These are phyloP conservation scores for Candida patagonica DNA, from an alignment of 805 yeast species.

Conservation along the genomic window DNA sequence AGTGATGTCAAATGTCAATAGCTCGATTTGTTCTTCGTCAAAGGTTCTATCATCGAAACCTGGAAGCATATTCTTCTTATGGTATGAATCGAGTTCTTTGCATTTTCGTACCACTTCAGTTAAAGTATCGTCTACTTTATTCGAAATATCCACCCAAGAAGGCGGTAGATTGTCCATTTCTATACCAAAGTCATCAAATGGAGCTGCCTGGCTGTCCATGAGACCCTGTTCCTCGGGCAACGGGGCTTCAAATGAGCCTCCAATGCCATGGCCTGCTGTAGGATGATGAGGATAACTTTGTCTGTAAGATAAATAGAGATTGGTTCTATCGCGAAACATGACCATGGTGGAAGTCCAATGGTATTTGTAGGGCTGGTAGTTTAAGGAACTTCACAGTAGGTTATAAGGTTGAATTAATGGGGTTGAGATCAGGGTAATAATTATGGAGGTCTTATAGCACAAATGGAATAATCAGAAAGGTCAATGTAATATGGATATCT, in stretches of 20 bases:
- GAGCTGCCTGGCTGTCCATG: conserved; percentile 27
- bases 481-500: too few relatives aligned
- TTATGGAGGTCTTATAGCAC: too few relatives aligned
- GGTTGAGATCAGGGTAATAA: too few relatives aligned
- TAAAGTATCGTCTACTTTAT: conserved; percentile 59
- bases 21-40: conserved; percentile 73
- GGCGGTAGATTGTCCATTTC: conserved; percentile 70
- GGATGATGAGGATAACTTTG: conserved; percentile 74
- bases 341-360: not conserved
- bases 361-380: too few relatives aligned
- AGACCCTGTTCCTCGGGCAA: conserved; percentile 52
- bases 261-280: conserved; percentile 6
- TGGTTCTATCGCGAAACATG: conserved; percentile 95
- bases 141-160: conserved; percentile 61
- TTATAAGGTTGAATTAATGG: too few relatives aligned
- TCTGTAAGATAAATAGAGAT: conserved; percentile 77
- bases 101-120: conserved; percentile 43
- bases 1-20: conserved; percentile 64
- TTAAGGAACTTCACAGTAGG: too few relatives aligned
- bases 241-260: not conserved
- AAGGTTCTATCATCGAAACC: conserved; percentile 73
- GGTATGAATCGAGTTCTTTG: conserved; percentile 54
- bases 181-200: conserved; percentile 29
- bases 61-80: conserved; percentile 76
- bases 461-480: too few relatives aligned